A percentile compares a stretch with the other conserved stretches of the same genome.
Conservation (phyloP, 78 protist genomes). For the Pelomyxa schiedti region DNA sequence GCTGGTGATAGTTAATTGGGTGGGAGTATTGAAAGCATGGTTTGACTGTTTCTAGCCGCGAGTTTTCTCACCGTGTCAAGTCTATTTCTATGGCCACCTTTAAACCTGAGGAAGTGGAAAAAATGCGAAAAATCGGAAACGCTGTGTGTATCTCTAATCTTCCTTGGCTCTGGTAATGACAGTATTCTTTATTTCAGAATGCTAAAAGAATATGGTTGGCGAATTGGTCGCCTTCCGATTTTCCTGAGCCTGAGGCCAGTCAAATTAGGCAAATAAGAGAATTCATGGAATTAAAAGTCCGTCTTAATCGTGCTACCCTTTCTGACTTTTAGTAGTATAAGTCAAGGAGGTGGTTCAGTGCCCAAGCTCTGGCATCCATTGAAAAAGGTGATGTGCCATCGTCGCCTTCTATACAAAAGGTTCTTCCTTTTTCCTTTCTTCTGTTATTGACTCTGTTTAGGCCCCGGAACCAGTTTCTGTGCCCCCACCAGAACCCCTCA, state of each 20-base stretch:
- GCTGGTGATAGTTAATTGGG: neutral
- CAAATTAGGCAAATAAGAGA: slow-evolving; percentile 15
- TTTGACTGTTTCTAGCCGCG: slow-evolving; percentile 11
- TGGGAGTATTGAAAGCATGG: slow-evolving; percentile 15
- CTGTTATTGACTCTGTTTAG: too few relatives aligned
- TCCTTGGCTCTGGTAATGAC: neutral
- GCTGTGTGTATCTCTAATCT: neutral
- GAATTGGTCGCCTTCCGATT: slow-evolving; percentile 36
- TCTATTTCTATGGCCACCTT: slow-evolving; percentile 52
- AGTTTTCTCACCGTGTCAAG: slow-evolving; percentile 24
- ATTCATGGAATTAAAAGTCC: slow-evolving; percentile 29
- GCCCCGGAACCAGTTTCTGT: too few relatives aligned
- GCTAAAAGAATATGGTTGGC: slow-evolving; percentile 38
- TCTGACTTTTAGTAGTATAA: too few relatives aligned
- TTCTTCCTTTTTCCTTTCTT: too few relatives aligned
- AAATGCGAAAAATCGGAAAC: slow-evolving; percentile 37
- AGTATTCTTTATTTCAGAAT: neutral
- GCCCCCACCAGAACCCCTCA: too few relatives aligned
- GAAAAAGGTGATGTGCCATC: too few relatives aligned
- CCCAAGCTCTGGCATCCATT: too few relatives aligned
- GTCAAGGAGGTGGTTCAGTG: too few relatives aligned
- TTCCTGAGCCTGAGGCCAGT: slow-evolving; percentile 45
- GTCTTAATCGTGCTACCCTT: too few relatives aligned
- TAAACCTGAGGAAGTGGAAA: slow-evolving; percentile 48
- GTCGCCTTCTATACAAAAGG: too few relatives aligned